Conservation (phyloP, 2,329 filamentous ascomycete genomes). For the Lecanicillium sp. region DNA sequence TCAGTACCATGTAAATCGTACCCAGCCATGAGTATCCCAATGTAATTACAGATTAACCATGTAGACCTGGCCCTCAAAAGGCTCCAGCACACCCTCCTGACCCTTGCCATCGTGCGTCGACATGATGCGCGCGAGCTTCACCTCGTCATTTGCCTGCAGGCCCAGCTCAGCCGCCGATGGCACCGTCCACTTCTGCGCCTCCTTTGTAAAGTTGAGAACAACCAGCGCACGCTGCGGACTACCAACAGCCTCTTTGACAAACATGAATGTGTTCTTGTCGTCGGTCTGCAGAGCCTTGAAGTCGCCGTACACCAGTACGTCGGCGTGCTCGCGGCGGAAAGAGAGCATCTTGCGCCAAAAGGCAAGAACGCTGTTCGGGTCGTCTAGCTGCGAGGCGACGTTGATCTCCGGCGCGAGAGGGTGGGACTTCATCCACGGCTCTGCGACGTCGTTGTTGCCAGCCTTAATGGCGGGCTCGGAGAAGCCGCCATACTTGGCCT, state of each 20-base stretch:
- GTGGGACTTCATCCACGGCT: constrained; percentile 30
- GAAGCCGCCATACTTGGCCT: constrained; percentile 27
- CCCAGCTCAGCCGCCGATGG: constrained; percentile 21
- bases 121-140: constrained; percentile 22
- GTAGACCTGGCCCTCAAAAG: constrained; percentile 29
- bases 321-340: constrained; percentile 27
- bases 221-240: constrained; percentile 22
- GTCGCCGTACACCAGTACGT: constrained; percentile 30
- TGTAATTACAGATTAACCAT: constrained; percentile 17
- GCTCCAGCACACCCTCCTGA: constrained; percentile 15
- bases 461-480: constrained; percentile 30
- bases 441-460: constrained; percentile 21
- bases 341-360: constrained; percentile 28
- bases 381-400: constrained; percentile 45
- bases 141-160: background rate
- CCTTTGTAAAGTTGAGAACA: constrained; percentile 27
- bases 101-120: constrained; percentile 23
- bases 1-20: too few species aligned
- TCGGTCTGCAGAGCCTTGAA: constrained; percentile 23
- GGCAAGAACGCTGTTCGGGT: constrained; percentile 29
- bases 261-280: constrained; percentile 23
- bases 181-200: constrained; percentile 22
- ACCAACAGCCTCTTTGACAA: constrained; percentile 25
- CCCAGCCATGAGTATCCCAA: too few species aligned
- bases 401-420: constrained; percentile 40